Conservation (phyloP, 2,329 filamentous ascomycete genomes). For the Torrubiellomyces zombiae region DNA sequence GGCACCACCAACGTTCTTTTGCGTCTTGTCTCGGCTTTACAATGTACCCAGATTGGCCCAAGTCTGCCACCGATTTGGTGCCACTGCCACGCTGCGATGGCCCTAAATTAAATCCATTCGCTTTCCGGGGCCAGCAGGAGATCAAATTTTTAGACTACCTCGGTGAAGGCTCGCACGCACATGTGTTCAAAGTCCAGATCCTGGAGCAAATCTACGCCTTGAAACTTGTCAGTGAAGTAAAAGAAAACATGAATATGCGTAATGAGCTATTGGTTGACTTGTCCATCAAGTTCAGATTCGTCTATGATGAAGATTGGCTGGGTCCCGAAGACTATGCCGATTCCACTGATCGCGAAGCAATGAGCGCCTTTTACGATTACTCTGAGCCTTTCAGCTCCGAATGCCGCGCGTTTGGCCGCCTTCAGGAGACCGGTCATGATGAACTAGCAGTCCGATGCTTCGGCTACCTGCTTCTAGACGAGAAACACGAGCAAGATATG, state of each 20-base stretch:
- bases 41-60: background rate
- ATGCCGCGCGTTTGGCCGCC: slow-evolving; percentile 12
- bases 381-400: slow-evolving; percentile 11
- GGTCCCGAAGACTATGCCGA: slow-evolving; percentile 1
- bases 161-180: slow-evolving; percentile 6
- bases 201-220: slow-evolving; percentile 6
- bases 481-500: slow-evolving; percentile 5
- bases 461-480: slow-evolving; percentile 12
- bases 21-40: background rate
- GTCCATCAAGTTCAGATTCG: background rate
- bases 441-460: slow-evolving; percentile 10
- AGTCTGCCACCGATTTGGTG: slow-evolving; percentile 1
- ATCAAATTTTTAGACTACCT: slow-evolving; percentile 6
- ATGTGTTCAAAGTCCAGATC: slow-evolving; percentile 7
- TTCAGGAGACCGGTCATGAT: slow-evolving; percentile 10
- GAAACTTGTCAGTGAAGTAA: slow-evolving; percentile 7
- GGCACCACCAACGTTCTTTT: no score
- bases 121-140: background rate
- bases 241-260: background rate
- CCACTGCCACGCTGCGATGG: background rate
- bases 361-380: slow-evolving; percentile 6
- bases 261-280: background rate
- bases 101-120: slow-evolving; percentile 1
- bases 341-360: slow-evolving; percentile 1
- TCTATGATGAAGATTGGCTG: background rate